Evolutionary conservation across 192 early-diverging fungal genomes (phyloP), one percentile per base, ranked within the genome.

Genomic region (Pilobolus umbonatus): DNA sequence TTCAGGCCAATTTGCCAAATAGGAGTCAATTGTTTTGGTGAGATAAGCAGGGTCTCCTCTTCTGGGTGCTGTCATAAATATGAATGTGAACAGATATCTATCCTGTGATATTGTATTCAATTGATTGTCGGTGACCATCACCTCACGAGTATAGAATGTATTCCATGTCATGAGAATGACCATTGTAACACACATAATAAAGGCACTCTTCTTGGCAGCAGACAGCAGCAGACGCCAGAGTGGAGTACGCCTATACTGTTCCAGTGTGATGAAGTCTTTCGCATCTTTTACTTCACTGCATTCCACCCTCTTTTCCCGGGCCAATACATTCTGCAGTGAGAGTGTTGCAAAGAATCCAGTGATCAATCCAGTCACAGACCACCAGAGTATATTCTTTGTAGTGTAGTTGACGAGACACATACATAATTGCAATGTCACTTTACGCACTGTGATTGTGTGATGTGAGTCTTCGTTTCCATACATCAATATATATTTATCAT

Each of bases 31-130:
- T 3, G 76, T 78, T 25, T 64, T 62, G 15, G 61, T 65, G 14
- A 81, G 68, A 36, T 74, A 81, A n/a, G 71, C 61, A 19, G 61
- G 61, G 43, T 75, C 69, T 9, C 56, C 63, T 7, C 65, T 67
- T 46, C 79, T 58, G 0, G 79, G 79, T 0, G 79, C 79, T 7
- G 76, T 81, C 79, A 81, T 81, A 40, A 78, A 40, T 1, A 78
- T 55, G 24, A 78, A 62, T 1, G 75, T 68, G 36, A 81, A 68
- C 25, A 81, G 60, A 36, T 68, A 74, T 3, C 50, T 66, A n/a
- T 75, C 65, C 21, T 65, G 54, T 9, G 67, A 62, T 12, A 78
- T 61, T 3, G 30, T 54, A 43, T 25, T 62, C 29, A 70, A 40
- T 30, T 40, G 32, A 1, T 46, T 24, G 2, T 51, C 31, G 15